Conservation (phyloP, 2,329 filamentous ascomycete species). For the Thelonectria olida region DNA sequence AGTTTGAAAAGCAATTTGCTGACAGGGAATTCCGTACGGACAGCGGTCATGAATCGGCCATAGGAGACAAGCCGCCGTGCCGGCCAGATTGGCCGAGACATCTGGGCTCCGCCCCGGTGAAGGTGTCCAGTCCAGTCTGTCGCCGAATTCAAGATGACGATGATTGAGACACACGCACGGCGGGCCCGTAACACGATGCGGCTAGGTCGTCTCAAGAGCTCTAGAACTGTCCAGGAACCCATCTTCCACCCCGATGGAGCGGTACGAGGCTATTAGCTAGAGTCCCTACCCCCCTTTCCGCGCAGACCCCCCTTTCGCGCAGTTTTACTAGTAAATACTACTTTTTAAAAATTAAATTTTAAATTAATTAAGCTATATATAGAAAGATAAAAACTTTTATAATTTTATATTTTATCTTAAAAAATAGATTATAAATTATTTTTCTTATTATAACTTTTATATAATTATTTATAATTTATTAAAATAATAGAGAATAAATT, state of each 20-base stretch:
- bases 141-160: conserved; percentile 37
- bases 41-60: conserved; percentile 25
- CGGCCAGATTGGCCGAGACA: conserved; percentile 31
- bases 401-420: no score
- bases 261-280: conserved; percentile 34
- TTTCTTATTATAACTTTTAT: no score
- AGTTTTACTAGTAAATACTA: no score
- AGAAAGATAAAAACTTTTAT: no score
- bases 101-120: conserved; percentile 26
- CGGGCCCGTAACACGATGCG: conserved; percentile 40
- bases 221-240: conserved; percentile 30
- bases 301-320: no score
- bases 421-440: no score
- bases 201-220: conserved; percentile 37
- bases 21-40: conserved; percentile 24
- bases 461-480: no score
- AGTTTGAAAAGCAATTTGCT: conserved; percentile 31
- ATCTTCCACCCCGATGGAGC: conserved; percentile 37
- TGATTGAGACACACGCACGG: conserved; percentile 35
- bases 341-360: no score
- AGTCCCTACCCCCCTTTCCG: no score
- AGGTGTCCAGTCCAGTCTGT: conserved; percentile 28
- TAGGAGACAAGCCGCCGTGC: conserved; percentile 18
- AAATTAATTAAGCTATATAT: no score
- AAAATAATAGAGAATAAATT: no score